A percentile compares a stretch with the other conserved stretches of the same genome.
These are phyloP conservation scores for Torulaspora gathmanii DNA, from an alignment of 805 yeast genomes.

Conservation along the genomic window DNA sequence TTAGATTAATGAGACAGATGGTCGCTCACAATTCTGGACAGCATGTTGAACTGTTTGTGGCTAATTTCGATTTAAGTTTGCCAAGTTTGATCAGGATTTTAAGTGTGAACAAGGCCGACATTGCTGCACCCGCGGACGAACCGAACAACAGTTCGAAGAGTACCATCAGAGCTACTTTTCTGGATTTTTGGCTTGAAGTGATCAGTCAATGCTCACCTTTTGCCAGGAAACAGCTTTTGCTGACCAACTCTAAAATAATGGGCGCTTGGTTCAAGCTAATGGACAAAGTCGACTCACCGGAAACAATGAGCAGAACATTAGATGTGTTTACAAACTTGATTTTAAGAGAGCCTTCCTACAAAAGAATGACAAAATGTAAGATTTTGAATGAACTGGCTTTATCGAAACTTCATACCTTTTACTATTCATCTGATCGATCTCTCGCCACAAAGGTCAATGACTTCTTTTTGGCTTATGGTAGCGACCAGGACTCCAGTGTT, in stretches of 20 bases:
- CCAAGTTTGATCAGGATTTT: constrained; percentile 59
- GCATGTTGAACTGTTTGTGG: constrained; percentile 52
- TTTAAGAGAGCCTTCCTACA: constrained; percentile 54
- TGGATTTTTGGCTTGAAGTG: constrained; percentile 57
- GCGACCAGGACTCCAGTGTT: constrained; percentile 48
- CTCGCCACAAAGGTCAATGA: constrained; percentile 40
- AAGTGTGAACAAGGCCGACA: constrained; percentile 47
- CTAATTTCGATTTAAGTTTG: constrained; percentile 63
- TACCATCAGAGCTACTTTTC: constrained; percentile 55
- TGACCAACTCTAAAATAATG: constrained; percentile 53
- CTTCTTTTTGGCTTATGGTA: constrained; percentile 47
- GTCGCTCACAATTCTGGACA: constrained; percentile 47
- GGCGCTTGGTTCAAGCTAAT: constrained; percentile 65
- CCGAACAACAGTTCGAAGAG: constrained; percentile 35
- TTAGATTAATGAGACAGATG: constrained; percentile 53
- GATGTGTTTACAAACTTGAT: constrained; percentile 47
- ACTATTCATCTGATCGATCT: constrained; percentile 37
- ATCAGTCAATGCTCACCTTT: constrained; percentile 47
- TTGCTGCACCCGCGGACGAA: constrained; percentile 36
- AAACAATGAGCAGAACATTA: constrained; percentile 40
- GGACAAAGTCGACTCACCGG: constrained; percentile 48
- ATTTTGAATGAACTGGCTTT: constrained; percentile 75
- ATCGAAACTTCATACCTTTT: constrained; percentile 52
- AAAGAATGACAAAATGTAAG: constrained; percentile 64
- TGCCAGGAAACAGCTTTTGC: constrained; percentile 59